These are phyloP conservation scores for Cladosporium sp. DNA, from an alignment of 2,329 filamentous ascomycete species.

Conservation along the genomic window DNA sequence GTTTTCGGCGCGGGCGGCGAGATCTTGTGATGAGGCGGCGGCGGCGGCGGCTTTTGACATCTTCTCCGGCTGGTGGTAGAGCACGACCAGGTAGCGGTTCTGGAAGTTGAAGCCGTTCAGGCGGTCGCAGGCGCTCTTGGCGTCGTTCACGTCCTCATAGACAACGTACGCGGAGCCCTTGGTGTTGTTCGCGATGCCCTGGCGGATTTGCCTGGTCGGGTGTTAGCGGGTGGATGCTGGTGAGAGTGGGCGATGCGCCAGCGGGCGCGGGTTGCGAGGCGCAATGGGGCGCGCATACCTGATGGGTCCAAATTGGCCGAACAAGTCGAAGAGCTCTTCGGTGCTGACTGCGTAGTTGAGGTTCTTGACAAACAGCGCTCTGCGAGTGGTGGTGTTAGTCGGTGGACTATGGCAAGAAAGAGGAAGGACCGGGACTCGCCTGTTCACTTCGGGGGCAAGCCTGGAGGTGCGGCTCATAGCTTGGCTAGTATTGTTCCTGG, in stretches of 20 bases:
- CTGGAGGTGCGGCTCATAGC: constrained; percentile 95
- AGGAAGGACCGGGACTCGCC: constrained; percentile 53
- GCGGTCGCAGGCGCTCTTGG: constrained; percentile 98
- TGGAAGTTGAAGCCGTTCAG: constrained; percentile 99
- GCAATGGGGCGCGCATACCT: constrained; percentile 54
- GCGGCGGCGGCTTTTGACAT: constrained; percentile 77
- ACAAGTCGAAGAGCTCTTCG: constrained; percentile 97
- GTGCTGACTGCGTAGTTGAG: constrained; percentile 99
- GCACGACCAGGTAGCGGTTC: constrained; percentile 91
- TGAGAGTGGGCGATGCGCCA: constrained; percentile 3
- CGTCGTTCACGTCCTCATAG: constrained; percentile 98
- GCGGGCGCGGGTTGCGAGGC: constrained; percentile 30
- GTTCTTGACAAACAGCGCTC: constrained; percentile 99
- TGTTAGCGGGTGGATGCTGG: constrained; percentile 14
- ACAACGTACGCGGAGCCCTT: constrained; percentile 99
- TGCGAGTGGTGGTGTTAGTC: constrained; percentile 37
- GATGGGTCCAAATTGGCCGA: constrained; percentile 94
- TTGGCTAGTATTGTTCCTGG: constrained; percentile 38
- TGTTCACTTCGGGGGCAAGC: constrained; percentile 99
- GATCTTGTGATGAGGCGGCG: constrained; percentile 48
- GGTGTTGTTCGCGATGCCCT: constrained; percentile 94
- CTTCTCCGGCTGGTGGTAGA: constrained; percentile 75
- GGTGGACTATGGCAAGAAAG: constrained; percentile 3
- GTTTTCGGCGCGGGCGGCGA: constrained; percentile 90
- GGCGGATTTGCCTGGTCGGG: constrained; percentile 79